Percentiles rank a stretch among this genome's conserved stretches.
Evolutionary conservation across 352 stramenopile species (phyloP).

Genomic region (Phytophthora brassicae): DNA sequence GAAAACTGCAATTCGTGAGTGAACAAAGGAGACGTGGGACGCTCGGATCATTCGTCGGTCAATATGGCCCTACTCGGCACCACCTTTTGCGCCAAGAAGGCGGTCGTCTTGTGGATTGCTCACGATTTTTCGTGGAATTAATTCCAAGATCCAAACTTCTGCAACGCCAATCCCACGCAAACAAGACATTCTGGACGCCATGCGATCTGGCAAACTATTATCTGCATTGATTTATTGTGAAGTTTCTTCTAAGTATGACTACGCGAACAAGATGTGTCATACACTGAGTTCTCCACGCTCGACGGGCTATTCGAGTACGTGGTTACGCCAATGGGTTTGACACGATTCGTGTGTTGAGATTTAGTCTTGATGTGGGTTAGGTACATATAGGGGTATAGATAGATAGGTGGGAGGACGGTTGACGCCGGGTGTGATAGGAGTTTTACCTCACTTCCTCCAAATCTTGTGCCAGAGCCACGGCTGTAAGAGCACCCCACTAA

Average conservation of each 20-base stretch:
- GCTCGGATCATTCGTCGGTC: neutral
- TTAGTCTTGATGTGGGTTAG: too few relatives aligned
- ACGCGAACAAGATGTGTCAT: neutral
- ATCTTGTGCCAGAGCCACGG: too few relatives aligned
- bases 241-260: neutral
- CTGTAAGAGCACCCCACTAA: too few relatives aligned
- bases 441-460: too few relatives aligned
- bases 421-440: too few relatives aligned
- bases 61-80: neutral
- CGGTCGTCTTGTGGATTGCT: neutral
- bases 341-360: too few relatives aligned
- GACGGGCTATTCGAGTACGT: too few relatives aligned
- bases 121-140: conserved; percentile 9
- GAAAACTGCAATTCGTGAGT: conserved; percentile 1
- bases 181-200: conserved; percentile 11
- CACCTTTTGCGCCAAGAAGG: conserved; percentile 7
- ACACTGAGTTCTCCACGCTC: too few relatives aligned
- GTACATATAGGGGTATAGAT: too few relatives aligned
- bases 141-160: neutral
- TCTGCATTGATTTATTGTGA: neutral
- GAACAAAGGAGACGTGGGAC: neutral
- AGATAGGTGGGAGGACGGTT: too few relatives aligned
- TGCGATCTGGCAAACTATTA: neutral
- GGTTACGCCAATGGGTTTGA: too few relatives aligned
- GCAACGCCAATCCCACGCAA: neutral